Evolutionary conservation across 176 grass and related monocot genomes (phyloP).

Genomic region (Melocanna baccifera): DNA sequence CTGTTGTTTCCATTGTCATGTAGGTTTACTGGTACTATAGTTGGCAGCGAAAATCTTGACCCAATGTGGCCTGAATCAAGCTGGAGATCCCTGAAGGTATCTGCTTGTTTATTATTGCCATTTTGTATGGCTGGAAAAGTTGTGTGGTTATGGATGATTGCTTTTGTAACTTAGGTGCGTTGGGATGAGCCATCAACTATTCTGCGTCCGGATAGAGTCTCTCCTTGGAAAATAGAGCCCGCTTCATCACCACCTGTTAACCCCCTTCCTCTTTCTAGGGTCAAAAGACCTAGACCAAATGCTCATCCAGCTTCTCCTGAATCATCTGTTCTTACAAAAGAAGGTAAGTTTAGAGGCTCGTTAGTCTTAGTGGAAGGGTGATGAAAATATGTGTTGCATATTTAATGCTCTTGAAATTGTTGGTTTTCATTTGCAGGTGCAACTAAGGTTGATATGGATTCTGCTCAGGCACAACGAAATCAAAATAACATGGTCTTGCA

Average conservation of each 20-base stretch:
- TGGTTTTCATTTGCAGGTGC: conserved; percentile 30
- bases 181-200: conserved; percentile 93
- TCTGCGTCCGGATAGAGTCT: conserved; percentile 77
- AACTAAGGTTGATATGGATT: conserved; percentile 39
- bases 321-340: conserved; percentile 75
- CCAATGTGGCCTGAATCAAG: conserved; percentile 72
- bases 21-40: conserved; percentile 91
- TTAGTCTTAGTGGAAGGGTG: background rate
- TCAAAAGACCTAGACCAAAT: conserved; percentile 70
- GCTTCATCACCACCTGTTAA: conserved; percentile 73
- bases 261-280: conserved; percentile 65
- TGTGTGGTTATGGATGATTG: conserved; percentile 23
- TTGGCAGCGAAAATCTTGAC: conserved; percentile 80
- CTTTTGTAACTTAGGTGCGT: conserved; percentile 54
- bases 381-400: background rate
- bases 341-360: conserved; percentile 40
- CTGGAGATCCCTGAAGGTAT: conserved; percentile 85
- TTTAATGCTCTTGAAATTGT: conserved; percentile 8
- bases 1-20: background rate
- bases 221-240: conserved; percentile 92
- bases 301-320: conserved; percentile 49
- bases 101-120: conserved; percentile 11
- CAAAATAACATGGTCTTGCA: conserved; percentile 61
- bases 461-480: conserved; percentile 53
- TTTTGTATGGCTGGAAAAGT: conserved; percentile 3